Conservation (phyloP, 768 basidiomycete genomes). For the Macrolepiota dolichaula region DNA sequence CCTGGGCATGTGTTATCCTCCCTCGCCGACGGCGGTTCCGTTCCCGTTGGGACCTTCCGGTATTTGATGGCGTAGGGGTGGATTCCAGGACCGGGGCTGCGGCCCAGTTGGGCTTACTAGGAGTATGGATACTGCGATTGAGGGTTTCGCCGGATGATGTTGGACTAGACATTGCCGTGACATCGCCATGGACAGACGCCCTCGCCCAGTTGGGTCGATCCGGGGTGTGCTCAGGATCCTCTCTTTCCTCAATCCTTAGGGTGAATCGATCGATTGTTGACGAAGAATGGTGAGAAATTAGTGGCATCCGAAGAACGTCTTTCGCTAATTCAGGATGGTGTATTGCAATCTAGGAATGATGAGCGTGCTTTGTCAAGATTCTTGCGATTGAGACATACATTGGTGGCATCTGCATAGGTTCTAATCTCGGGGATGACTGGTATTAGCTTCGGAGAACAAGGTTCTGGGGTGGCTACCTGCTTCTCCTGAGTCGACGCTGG, state of each 20-base stretch:
- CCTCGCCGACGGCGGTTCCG: not conserved
- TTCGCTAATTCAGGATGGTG: slow-evolving; percentile 30
- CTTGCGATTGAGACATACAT: slow-evolving; percentile 23
- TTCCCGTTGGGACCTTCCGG: not conserved
- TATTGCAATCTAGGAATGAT: slow-evolving; percentile 26
- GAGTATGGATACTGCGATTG: not conserved
- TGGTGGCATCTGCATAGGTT: slow-evolving; percentile 38
- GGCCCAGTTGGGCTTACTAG: slow-evolving; percentile 28
- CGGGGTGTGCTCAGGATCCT: slow-evolving; percentile 19
- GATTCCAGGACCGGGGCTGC: slow-evolving; percentile 21
- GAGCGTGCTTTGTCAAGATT: not conserved
- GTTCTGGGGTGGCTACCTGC: not conserved
- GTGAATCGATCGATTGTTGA: not conserved
- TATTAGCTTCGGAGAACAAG: not conserved
- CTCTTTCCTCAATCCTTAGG: not conserved
- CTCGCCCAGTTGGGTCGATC: slow-evolving; percentile 17
- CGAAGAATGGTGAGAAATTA: slow-evolving; percentile 15
- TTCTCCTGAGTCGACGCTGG: not conserved
- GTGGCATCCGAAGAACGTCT: slow-evolving; percentile 28
- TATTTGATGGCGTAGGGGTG: not conserved
- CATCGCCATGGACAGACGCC: not conserved
- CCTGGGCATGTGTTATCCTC: not conserved
- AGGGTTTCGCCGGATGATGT: not conserved
- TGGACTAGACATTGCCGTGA: not conserved
- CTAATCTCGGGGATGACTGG: slow-evolving; percentile 19